These are phyloP conservation scores for Colletotrichum viniferum DNA, from an alignment of 2,329 filamentous ascomycete genomes.

Conservation along the genomic window DNA sequence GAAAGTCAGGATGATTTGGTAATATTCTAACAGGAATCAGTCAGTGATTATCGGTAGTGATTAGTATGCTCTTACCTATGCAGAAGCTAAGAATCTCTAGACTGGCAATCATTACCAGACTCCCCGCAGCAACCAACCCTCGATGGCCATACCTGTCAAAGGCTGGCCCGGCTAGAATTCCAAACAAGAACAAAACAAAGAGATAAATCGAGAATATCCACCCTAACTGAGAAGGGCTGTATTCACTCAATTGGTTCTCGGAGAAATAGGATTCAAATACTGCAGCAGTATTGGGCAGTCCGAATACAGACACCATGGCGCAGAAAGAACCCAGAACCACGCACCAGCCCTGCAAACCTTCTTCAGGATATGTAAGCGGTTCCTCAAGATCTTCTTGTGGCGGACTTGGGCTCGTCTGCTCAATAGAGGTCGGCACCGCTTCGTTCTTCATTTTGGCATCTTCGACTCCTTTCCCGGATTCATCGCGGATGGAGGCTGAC, in stretches of 20 bases:
- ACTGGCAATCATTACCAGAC: slow-evolving; percentile 62
- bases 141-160: slow-evolving; percentile 86
- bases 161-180: slow-evolving; percentile 82
- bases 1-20: slow-evolving; percentile 84
- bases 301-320: slow-evolving; percentile 54
- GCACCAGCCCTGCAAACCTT: slow-evolving; percentile 78
- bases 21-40: slow-evolving; percentile 59
- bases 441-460: not conserved
- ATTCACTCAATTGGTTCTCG: slow-evolving; percentile 70
- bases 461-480: not conserved
- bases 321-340: slow-evolving; percentile 82
- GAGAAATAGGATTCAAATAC: slow-evolving; percentile 81
- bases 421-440: not conserved
- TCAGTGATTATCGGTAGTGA: not conserved
- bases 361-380: slow-evolving; percentile 63
- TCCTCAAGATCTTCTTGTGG: not conserved
- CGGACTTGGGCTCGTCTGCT: not conserved
- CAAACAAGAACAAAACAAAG: slow-evolving; percentile 82
- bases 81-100: slow-evolving; percentile 75
- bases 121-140: slow-evolving; percentile 71
- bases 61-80: slow-evolving; percentile 50
- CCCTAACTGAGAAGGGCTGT: slow-evolving; percentile 72
- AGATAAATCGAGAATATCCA: slow-evolving; percentile 89
- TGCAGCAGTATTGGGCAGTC: slow-evolving; percentile 78
- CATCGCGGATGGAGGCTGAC: not conserved